Evolutionary conservation across 257 asterid genomes (phyloP).

Genomic region (Mitragyna speciosa): DNA sequence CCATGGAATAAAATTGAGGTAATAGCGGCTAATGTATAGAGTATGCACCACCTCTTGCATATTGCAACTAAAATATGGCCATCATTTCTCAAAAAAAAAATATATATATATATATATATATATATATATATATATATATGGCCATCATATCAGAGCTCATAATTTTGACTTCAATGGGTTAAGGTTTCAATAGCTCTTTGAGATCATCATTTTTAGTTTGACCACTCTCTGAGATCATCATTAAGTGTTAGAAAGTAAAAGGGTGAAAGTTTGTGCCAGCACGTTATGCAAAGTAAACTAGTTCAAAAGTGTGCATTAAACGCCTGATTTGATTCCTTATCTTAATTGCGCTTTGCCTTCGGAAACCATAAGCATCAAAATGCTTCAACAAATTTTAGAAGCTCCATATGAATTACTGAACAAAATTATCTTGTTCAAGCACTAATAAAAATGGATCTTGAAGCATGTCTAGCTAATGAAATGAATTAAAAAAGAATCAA

Average conservation of each 20-base stretch:
- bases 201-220: neutral
- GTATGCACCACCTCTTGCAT: no score
- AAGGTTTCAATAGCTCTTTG: neutral
- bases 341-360: neutral
- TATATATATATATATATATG: no score
- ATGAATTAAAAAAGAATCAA: no score
- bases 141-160: no score
- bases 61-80: neutral
- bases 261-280: neutral
- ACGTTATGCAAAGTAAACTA: neutral
- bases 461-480: no score
- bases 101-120: no score
- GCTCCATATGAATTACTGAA: neutral
- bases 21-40: no score
- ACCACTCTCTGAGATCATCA: neutral
- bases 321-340: neutral
- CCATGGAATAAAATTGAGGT: no score
- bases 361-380: neutral
- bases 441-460: no score
- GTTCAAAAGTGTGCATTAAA: no score
- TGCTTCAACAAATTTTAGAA: neutral
- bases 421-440: no score
- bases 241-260: neutral
- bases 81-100: no score
- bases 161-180: neutral